A percentile compares a stretch with the other conserved stretches of the same genome.
Conservation (phyloP, 2,329 filamentous ascomycete genomes). For the Aspergillus sp. region DNA sequence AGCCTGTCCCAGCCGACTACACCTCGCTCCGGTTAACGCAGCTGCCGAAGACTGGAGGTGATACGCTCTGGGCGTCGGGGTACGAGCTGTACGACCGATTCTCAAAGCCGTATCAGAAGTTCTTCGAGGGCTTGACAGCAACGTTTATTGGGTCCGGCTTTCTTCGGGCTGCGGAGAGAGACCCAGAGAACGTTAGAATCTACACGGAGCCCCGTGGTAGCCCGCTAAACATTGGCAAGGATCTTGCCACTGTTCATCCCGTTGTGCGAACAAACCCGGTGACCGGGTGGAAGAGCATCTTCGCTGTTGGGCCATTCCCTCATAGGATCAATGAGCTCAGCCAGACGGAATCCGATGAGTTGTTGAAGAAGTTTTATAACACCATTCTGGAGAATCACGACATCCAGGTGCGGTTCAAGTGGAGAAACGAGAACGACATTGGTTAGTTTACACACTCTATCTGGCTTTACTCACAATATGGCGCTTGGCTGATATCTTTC, state of each 20-base stretch:
- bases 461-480: too few species aligned
- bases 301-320: conserved; percentile 41
- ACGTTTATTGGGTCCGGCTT: conserved; percentile 53
- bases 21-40: conserved; percentile 57
- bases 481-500: too few species aligned
- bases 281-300: conserved; percentile 61
- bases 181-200: conserved; percentile 10
- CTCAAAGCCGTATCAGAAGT: conserved; percentile 54
- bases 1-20: conserved; percentile 63
- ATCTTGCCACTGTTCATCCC: conserved; percentile 53
- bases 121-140: conserved; percentile 59
- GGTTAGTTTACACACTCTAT: conserved; percentile 24
- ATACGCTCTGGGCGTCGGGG: conserved; percentile 66
- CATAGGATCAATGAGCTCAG: conserved; percentile 45
- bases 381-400: conserved; percentile 51
- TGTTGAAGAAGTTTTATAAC: conserved; percentile 43
- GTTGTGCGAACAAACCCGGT: conserved; percentile 62
- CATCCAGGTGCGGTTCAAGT: conserved; percentile 49
- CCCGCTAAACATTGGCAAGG: conserved; percentile 53
- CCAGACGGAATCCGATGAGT: conserved; percentile 40
- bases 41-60: conserved; percentile 55
- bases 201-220: conserved; percentile 50
- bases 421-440: conserved; percentile 49
- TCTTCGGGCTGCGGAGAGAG: conserved; percentile 42
- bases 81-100: conserved; percentile 67